phyloP scores from a whole-genome alignment of 768 basidiomycete genomes.

The Boletus patriciae region DNA sequence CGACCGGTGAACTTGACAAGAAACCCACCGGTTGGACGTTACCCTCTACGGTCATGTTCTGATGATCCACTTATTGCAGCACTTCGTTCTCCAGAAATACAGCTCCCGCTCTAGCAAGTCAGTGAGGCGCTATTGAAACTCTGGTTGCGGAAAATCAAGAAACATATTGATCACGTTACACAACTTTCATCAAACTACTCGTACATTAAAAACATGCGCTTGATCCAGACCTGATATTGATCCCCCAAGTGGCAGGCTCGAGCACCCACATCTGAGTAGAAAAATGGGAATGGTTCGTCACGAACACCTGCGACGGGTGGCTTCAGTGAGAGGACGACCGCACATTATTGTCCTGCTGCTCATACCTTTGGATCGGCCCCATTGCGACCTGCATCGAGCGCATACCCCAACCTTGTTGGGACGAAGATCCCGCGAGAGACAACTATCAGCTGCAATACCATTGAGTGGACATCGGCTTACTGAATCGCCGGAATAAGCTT shows the following conservation, averaged over 20 bases:
- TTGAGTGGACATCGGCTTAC: background rate
- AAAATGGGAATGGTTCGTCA: background rate
- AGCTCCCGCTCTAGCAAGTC: too few relatives aligned
- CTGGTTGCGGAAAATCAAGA: too few relatives aligned
- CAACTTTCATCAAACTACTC: too few relatives aligned
- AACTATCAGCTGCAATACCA: background rate
- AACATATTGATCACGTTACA: too few relatives aligned
- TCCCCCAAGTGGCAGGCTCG: background rate
- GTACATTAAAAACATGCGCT: background rate
- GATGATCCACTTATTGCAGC: too few relatives aligned
- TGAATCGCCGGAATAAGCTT: background rate
- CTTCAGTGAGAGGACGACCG: background rate
- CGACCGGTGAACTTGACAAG: too few relatives aligned
- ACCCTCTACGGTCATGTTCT: too few relatives aligned
- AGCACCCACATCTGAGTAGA: slow-evolving; percentile 8
- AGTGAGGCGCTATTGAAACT: too few relatives aligned
- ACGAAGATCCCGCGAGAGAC: background rate
- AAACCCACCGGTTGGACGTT: too few relatives aligned
- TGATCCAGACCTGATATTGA: background rate
- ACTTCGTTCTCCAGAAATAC: too few relatives aligned
- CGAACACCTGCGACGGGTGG: background rate
- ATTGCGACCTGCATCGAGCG: background rate
- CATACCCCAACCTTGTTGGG: background rate
- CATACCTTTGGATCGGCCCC: background rate
- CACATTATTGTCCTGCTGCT: too few relatives aligned